Conservation (phyloP, 495 filamentous ascomycete species). For the Corynascus novoguineensis region DNA sequence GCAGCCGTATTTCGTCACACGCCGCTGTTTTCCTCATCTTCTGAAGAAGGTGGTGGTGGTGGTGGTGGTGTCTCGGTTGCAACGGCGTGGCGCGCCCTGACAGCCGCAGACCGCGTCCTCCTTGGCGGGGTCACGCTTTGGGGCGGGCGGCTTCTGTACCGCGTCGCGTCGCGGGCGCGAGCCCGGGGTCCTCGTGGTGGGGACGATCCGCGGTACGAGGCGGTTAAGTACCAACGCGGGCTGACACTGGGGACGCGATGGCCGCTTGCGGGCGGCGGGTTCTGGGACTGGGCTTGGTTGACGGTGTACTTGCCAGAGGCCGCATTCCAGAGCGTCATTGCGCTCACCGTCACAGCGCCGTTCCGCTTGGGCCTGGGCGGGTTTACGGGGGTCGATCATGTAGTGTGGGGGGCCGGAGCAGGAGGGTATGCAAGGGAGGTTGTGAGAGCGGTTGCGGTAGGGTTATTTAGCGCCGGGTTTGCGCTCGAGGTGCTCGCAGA, state of each 20-base stretch:
- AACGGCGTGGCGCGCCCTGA: conserved; percentile 39
- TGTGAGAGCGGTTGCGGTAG: conserved; percentile 45
- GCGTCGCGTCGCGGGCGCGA: conserved; percentile 39
- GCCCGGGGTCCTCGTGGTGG: conserved; percentile 35
- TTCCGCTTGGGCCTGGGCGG: conserved; percentile 31
- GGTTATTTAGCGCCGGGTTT: conserved; percentile 49
- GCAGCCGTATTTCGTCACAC: conserved; percentile 47
- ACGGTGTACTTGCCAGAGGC: conserved; percentile 51
- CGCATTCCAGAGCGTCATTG: conserved; percentile 47
- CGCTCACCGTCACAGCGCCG: conserved; percentile 50
- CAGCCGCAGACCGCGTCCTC: conserved; percentile 48
- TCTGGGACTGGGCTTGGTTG: conserved; percentile 49
- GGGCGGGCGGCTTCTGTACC: conserved; percentile 50
- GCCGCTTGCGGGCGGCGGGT: conserved; percentile 23
- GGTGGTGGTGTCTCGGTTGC: conserved; percentile 33
- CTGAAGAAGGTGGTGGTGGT: conserved; percentile 16
- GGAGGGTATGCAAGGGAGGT: conserved; percentile 17
- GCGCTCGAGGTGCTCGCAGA: conserved; percentile 52
- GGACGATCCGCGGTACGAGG: conserved; percentile 53
- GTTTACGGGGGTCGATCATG: conserved; percentile 17
- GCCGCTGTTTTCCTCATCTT: conserved; percentile 15
- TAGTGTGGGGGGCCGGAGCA: neutral
- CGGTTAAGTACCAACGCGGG: conserved; percentile 37
- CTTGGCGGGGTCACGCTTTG: conserved; percentile 50
- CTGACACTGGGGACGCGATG: neutral